Evolutionary conservation across 345 rosid genomes (phyloP).

Genomic region (Bruguiera gymnorhiza): DNA sequence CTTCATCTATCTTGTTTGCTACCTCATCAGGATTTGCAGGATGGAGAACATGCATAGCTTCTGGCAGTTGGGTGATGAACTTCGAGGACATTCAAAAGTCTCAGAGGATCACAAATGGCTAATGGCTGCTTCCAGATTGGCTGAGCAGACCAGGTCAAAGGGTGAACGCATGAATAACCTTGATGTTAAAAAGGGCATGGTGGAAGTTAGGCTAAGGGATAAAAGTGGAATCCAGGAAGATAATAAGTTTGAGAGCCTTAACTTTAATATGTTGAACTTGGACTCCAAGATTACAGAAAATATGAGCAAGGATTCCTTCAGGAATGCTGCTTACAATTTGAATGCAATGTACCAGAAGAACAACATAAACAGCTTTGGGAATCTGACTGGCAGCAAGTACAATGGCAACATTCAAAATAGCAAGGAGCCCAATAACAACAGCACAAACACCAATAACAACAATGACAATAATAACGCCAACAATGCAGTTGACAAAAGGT

Average conservation of each 20-base stretch:
- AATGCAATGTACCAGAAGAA: conserved; percentile 71
- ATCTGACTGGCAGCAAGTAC: conserved; percentile 56
- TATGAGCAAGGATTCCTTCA: conserved; percentile 50
- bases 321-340: conserved; percentile 53
- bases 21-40: conserved; percentile 29
- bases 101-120: conserved; percentile 89
- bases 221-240: conserved; percentile 76
- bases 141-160: conserved; percentile 78
- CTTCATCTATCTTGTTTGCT: conserved; percentile 2
- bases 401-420: conserved; percentile 46
- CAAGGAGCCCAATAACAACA: conserved; percentile 49
- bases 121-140: conserved; percentile 80
- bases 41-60: conserved; percentile 66
- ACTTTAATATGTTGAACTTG: conserved; percentile 79
- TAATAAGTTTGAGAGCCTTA: conserved; percentile 60
- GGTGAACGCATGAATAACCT: conserved; percentile 88
- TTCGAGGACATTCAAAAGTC: conserved; percentile 79
- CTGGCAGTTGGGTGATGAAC: conserved; percentile 97
- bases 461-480: conserved; percentile 41
- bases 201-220: conserved; percentile 60
- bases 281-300: conserved; percentile 56
- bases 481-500: conserved; percentile 59
- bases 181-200: conserved; percentile 67
- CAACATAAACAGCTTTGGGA: conserved; percentile 44
- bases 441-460: conserved; percentile 36